phyloP scores from a whole-genome alignment of 2,329 filamentous ascomycete species.

The Penicillium sp. region DNA sequence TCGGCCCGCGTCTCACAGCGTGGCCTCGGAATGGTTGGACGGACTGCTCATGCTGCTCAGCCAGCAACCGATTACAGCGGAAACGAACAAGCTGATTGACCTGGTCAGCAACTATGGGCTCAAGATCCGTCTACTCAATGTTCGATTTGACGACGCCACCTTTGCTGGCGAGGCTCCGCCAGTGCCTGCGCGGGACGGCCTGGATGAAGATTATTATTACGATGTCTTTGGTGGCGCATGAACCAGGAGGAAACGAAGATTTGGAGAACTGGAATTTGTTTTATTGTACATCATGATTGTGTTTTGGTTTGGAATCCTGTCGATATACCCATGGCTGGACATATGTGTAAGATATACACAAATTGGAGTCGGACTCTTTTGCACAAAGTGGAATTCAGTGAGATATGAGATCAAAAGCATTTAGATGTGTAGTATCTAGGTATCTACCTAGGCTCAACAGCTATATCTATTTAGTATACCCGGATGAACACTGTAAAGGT shows the following conservation, averaged over 20 bases:
- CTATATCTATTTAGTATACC: not conserved
- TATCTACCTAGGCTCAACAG: too few relatives aligned
- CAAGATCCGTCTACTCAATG: slow-evolving; percentile 89
- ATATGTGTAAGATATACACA: slow-evolving; percentile 5
- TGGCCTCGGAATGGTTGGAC: slow-evolving; percentile 96
- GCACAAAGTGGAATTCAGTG: not conserved
- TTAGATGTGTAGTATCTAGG: too few relatives aligned
- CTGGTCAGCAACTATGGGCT: slow-evolving; percentile 87
- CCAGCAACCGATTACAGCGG: slow-evolving; percentile 93
- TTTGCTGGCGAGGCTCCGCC: slow-evolving; percentile 68
- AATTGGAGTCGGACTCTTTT: slow-evolving; percentile 3
- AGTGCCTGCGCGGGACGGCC: slow-evolving; percentile 77
- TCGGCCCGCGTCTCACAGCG: slow-evolving; percentile 73
- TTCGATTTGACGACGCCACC: slow-evolving; percentile 79
- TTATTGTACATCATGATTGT: not conserved
- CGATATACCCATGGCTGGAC: slow-evolving; percentile 7
- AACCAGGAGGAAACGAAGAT: not conserved
- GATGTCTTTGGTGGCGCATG: slow-evolving; percentile 60
- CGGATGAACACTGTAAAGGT: not conserved
- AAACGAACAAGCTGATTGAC: slow-evolving; percentile 86
- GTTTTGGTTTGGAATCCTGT: slow-evolving; percentile 9
- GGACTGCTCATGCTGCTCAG: slow-evolving; percentile 92
- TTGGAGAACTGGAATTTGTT: not conserved
- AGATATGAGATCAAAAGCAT: too few relatives aligned
- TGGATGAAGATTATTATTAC: slow-evolving; percentile 94